Base-by-base conservation (phyloP, 192 early-diverging fungal species). In the Thamnidium elegans region DNA sequence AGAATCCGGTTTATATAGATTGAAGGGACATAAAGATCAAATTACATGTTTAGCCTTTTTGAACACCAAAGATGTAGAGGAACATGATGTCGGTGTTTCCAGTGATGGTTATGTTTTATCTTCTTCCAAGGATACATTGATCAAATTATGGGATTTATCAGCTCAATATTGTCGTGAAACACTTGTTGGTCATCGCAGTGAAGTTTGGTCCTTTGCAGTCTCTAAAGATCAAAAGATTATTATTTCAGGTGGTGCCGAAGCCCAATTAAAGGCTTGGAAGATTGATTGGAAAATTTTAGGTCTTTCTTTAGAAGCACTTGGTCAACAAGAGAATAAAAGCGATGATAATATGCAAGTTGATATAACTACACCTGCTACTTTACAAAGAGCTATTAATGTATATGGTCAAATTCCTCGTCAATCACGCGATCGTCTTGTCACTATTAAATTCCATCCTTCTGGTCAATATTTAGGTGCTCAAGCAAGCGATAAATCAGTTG, bases 141-240 rank as follows among this genome's bases (percentile, higher is more conserved):
- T 99, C 36, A 99, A 99, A 78, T 75, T 96, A 54, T 99, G 96
- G 96, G 96, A 99, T 75, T 77, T 97, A 39, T 80, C 86, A n/a
- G 92, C 93, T 23, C 90, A 91, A 68, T 90, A 92, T 74, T 99
- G 97, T 64, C 89, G 94, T 55, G 94, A 99, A 75, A 99, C 95
- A 45, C 69, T 97, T 54, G 89, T 94, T 2, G 86, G 87, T 17
- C 97, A 99, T 65, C 90, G 95, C 62, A 92, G 87, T 62, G 95
- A 99, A 70, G 90, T 97, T 13, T 98, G 97, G 95, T 83, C 87
- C 7, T 77, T 93, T 71, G 95, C 86, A 32, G 72, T 87, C 17
- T 84, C 82, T 32, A 74, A 73, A 11, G 88, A 90, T 53, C 80
- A 82, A 51, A 83, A 72, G 0, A 70, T 88, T 45, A 73, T 95